phyloP scores from a whole-genome alignment of 75 land plant species.

The Pinus taeda region DNA sequence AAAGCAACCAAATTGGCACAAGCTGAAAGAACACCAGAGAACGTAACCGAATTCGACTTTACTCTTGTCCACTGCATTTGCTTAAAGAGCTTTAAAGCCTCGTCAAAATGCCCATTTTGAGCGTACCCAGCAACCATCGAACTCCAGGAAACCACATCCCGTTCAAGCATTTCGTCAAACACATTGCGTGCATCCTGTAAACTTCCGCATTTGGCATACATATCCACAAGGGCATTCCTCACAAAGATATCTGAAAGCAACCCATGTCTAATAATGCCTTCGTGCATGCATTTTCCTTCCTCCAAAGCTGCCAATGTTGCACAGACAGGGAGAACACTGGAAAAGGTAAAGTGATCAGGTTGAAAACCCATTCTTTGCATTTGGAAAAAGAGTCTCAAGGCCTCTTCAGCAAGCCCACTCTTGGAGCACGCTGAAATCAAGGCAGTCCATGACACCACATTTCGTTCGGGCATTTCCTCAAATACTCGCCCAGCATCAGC shows the following conservation, averaged over 20 bases:
- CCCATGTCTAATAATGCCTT: neutral
- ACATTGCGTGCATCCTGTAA: slow-evolving; percentile 8
- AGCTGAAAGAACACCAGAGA: slow-evolving; percentile 9
- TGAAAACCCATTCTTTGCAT: slow-evolving; percentile 6
- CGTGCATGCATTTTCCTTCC: neutral
- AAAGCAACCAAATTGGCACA: slow-evolving; percentile 29
- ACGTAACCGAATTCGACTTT: slow-evolving; percentile 13
- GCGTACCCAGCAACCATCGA: slow-evolving; percentile 22
- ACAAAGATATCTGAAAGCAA: slow-evolving; percentile 5
- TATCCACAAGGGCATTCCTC: slow-evolving; percentile 14
- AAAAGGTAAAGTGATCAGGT: slow-evolving; percentile 12
- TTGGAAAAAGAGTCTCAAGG: slow-evolving; percentile 9
- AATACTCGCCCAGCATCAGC: slow-evolving; percentile 18
- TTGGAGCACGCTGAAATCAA: slow-evolving; percentile 12
- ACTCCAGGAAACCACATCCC: slow-evolving; percentile 21
- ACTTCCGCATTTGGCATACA: slow-evolving; percentile 15
- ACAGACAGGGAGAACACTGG: slow-evolving; percentile 9
- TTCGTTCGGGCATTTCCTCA: neutral
- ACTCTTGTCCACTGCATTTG: slow-evolving; percentile 12
- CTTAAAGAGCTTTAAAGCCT: slow-evolving; percentile 6
- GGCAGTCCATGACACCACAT: slow-evolving; percentile 18
- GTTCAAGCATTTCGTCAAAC: slow-evolving; percentile 17
- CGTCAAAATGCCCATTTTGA: slow-evolving; percentile 8
- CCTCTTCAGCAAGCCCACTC: neutral
- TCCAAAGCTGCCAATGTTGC: neutral